Conservation (phyloP, 2,329 filamentous ascomycete species). For the Setomelanomma holmii region DNA sequence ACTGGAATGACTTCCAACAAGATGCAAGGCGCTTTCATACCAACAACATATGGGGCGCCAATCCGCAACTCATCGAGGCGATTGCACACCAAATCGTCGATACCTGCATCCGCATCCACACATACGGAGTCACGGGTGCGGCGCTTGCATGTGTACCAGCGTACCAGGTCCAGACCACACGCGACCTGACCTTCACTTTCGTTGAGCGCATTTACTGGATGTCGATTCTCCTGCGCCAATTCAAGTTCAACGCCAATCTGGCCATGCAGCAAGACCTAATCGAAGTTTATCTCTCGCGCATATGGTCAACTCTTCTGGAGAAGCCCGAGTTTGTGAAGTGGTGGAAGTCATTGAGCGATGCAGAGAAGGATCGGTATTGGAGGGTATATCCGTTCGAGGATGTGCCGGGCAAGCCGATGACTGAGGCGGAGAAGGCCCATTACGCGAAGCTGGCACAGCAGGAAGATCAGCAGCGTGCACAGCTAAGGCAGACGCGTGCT, state of each 20-base stretch:
- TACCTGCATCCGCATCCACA: neutral
- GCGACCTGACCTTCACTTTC: neutral
- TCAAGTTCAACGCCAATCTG: neutral
- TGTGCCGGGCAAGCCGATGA: neutral
- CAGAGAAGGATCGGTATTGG: neutral
- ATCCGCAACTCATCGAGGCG: neutral
- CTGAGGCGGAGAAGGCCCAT: too few relatives aligned
- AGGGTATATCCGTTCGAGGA: neutral
- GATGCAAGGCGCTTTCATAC: neutral
- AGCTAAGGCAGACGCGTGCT: neutral
- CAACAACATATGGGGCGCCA: neutral
- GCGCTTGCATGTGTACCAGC: neutral
- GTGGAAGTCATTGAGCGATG: neutral
- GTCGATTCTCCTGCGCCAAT: neutral
- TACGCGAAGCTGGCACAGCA: too few relatives aligned
- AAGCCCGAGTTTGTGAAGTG: neutral
- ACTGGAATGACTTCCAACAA: neutral
- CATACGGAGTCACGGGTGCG: neutral
- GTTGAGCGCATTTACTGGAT: conserved; percentile 3
- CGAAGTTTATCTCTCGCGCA: neutral
- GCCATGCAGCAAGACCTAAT: neutral
- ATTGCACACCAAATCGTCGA: conserved; percentile 1
- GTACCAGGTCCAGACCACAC: neutral
- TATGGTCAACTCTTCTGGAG: conserved; percentile 1
- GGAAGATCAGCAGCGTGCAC: neutral